Evolutionary conservation across 139 green algal genomes (phyloP), one percentile per base, ranked within the genome.

Genomic region (Chlorella sp.): DNA sequence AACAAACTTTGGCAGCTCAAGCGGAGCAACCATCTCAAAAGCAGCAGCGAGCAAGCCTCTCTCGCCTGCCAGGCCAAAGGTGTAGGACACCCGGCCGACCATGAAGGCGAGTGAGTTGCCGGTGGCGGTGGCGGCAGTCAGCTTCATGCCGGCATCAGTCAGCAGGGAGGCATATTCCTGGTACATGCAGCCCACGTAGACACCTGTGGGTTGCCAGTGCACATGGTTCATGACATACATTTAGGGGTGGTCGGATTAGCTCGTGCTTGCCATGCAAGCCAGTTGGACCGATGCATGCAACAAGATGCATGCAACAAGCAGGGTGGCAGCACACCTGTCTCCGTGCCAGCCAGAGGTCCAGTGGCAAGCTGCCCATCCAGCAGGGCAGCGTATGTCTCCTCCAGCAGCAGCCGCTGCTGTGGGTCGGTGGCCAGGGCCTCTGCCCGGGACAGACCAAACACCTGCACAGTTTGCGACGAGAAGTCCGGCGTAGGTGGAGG

Each of bases 331-430:
- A 4, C 34, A 57, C 47, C 32, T 39, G 71, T 79, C 28, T 75
- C 25, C 6, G 11, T 74, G 32, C 15, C 41, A 15, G 7, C 5
- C 30, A 63, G 51, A 28, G 20, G 21, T 20, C n/a, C 68, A 36
- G 36, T 55, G 28, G 57, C 71, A 7, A 26, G 6, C 30, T n/a
- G 57, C n/a, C 56, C 76, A 67, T 86, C 18, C 47, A 18, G 32
- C 30, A 87, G 65, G 3, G 76, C 86, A 7, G 70, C 17, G 5
- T 57, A 11, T 3, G 78, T 38, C 39, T 86, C 68, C 74, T 89
- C 71, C 68, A 89, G 28, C 74, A 97, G 82, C 60, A 97, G 38
- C 34, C 95, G 91, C 74, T 97, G 92, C 83, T 96, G 93, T 15
- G 94, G 94, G 85, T 98, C 94, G 70, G 90, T 92, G 32, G 87